Evolutionary conservation across 352 stramenopile genomes (phyloP).

Genomic region (Globisporangium irregulare): DNA sequence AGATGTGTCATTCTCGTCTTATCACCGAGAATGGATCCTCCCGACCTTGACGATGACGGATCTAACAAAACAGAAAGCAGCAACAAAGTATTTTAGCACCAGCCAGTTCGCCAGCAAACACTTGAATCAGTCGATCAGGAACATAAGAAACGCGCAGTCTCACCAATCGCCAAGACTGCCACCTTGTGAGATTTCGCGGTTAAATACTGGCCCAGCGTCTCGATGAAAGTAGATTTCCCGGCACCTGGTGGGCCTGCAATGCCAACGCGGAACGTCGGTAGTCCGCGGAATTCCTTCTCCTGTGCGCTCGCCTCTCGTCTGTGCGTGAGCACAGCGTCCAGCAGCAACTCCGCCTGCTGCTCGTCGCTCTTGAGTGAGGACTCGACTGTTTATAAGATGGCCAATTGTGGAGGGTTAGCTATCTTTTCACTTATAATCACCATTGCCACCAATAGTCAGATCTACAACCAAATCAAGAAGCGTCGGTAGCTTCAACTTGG

Average conservation of each 20-base stretch:
- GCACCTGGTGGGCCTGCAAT: conserved; percentile 92
- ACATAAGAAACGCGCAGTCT: not conserved
- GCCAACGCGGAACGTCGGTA: conserved; percentile 83
- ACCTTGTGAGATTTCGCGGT: conserved; percentile 83
- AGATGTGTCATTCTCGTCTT: conserved; percentile 98
- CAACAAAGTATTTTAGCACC: not conserved
- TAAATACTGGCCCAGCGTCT: conserved; percentile 91
- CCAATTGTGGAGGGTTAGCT: not conserved
- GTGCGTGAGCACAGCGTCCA: conserved; percentile 79
- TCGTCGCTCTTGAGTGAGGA: conserved; percentile 69
- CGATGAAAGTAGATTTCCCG: conserved; percentile 98
- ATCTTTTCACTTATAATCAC: no score
- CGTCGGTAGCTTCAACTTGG: conserved; percentile 5
- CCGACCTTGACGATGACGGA: conserved; percentile 93
- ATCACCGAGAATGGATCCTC: conserved; percentile 97
- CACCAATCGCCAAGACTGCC: conserved; percentile 92
- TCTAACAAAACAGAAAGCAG: conserved; percentile 42
- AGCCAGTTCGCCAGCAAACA: not conserved
- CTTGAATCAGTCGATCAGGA: not conserved
- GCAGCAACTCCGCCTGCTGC: conserved; percentile 81
- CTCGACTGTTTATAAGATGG: conserved; percentile 51
- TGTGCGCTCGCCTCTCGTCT: conserved; percentile 39
- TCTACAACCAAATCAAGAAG: not conserved
- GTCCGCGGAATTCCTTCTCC: conserved; percentile 16
- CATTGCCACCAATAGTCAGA: not conserved